A percentile compares a stretch with the other conserved stretches of the same genome.
Conservation (phyloP, 106 monocot genomes). For the Allium cepa region DNA sequence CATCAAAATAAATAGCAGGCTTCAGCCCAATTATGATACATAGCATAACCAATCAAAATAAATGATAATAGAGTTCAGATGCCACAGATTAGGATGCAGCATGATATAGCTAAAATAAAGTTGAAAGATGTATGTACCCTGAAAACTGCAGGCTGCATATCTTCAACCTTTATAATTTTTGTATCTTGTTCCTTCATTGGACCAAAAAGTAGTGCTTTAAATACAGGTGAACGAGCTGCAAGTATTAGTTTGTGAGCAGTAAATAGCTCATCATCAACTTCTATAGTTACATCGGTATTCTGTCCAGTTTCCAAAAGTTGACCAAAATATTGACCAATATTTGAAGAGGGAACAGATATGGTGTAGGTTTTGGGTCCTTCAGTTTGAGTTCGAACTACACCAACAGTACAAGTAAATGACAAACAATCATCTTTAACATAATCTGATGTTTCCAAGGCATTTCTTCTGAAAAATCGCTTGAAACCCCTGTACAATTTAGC, state of each 20-base stretch:
- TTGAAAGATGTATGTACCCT: constrained; percentile 29
- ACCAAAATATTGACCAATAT: constrained; percentile 65
- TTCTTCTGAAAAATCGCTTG: constrained; percentile 83
- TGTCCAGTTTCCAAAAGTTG: constrained; percentile 51
- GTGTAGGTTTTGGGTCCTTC: constrained; percentile 69
- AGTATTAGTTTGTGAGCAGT: constrained; percentile 69
- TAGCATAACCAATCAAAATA: no score
- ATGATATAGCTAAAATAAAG: no score
- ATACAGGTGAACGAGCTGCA: constrained; percentile 83
- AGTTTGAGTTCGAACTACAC: constrained; percentile 75
- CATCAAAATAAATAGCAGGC: no score
- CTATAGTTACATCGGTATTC: constrained; percentile 58
- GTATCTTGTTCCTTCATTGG: constrained; percentile 75
- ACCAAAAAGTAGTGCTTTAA: constrained; percentile 88
- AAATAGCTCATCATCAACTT: constrained; percentile 74
- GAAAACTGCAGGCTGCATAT: constrained; percentile 86
- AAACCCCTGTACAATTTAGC: constrained; percentile 64
- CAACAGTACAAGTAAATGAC: constrained; percentile 74
- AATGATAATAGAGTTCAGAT: no score
- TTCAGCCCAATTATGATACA: no score
- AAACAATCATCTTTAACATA: constrained; percentile 90
- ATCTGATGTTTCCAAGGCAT: constrained; percentile 70
- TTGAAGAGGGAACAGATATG: constrained; percentile 58
- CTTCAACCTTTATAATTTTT: constrained; percentile 61
- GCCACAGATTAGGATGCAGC: no score